Conservation (phyloP, 495 filamentous ascomycete genomes). For the Penicillium taxi region DNA sequence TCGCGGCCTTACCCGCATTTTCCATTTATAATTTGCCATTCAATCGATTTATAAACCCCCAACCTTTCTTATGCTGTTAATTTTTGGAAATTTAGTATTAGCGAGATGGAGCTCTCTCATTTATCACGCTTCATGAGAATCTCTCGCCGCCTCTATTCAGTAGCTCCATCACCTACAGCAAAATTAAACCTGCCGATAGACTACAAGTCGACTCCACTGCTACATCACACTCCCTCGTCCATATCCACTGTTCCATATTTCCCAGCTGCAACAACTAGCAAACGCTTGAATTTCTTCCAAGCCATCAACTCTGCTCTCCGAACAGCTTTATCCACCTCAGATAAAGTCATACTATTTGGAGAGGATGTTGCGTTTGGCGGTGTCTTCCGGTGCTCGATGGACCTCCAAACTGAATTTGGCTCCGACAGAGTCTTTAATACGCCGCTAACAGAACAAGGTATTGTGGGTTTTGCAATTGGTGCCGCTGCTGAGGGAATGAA, state of each 20-base stretch:
- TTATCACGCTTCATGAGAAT: too few species aligned
- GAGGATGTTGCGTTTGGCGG: slow-evolving; percentile 97
- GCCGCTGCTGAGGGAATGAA: slow-evolving; percentile 86
- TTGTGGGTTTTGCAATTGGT: slow-evolving; percentile 89
- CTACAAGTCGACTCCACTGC: slow-evolving; percentile 71
- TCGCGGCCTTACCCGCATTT: too few species aligned
- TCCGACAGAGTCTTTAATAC: slow-evolving; percentile 93
- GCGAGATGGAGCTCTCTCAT: too few species aligned
- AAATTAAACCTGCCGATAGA: slow-evolving; percentile 76
- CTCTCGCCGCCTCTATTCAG: slow-evolving; percentile 2
- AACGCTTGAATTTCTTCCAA: slow-evolving; percentile 84
- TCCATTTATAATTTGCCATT: too few species aligned
- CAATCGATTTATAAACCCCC: too few species aligned
- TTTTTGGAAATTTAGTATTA: too few species aligned
- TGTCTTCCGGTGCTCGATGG: slow-evolving; percentile 92
- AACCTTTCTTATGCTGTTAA: too few species aligned
- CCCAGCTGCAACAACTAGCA: slow-evolving; percentile 60
- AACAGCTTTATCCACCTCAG: slow-evolving; percentile 73
- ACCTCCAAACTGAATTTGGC: slow-evolving; percentile 79
- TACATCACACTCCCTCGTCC: slow-evolving; percentile 69
- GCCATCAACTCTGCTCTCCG: slow-evolving; percentile 85
- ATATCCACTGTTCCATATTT: slow-evolving; percentile 56
- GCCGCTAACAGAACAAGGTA: slow-evolving; percentile 87
- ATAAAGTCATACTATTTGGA: slow-evolving; percentile 83
- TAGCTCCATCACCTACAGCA: slow-evolving; percentile 1